These are phyloP conservation scores for Candida frijolesensis DNA, from an alignment of 1,139 yeast species.

Conservation along the genomic window DNA sequence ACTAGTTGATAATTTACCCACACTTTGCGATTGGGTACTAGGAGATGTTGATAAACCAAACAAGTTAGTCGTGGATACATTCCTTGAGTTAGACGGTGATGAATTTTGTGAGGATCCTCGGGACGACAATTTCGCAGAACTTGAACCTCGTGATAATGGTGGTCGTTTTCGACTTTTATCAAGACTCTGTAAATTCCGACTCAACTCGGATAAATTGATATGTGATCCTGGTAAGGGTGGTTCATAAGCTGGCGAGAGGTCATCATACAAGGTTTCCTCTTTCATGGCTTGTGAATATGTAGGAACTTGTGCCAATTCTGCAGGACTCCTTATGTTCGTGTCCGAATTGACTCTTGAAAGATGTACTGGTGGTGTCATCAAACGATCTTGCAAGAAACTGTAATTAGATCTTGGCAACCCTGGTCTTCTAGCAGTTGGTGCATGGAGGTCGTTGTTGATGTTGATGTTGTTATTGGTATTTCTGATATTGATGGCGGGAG, in stretches of 20 bases:
- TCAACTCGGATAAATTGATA: constrained; percentile 33
- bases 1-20: constrained; percentile 30
- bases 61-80: constrained; percentile 29
- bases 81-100: constrained; percentile 34
- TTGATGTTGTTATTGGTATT: constrained; percentile 11
- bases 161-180: constrained; percentile 11
- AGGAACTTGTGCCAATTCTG: constrained; percentile 67
- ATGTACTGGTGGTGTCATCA: constrained; percentile 53
- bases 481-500: background rate
- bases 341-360: constrained; percentile 62
- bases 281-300: constrained; percentile 77
- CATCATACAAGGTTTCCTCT: constrained; percentile 42
- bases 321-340: constrained; percentile 14
- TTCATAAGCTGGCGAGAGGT: constrained; percentile 58
- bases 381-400: constrained; percentile 14
- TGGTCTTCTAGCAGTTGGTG: constrained; percentile 7
- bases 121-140: constrained; percentile 22
- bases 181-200: constrained; percentile 14
- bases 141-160: constrained; percentile 23
- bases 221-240: constrained; percentile 54
- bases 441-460: constrained; percentile 9
- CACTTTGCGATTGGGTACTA: constrained; percentile 10
- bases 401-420: constrained; percentile 15
- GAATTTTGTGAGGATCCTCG: constrained; percentile 24
- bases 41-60: constrained; percentile 6